These are phyloP conservation scores for Neonectria coccinea DNA, from an alignment of 2,329 filamentous ascomycete species.

Conservation along the genomic window DNA sequence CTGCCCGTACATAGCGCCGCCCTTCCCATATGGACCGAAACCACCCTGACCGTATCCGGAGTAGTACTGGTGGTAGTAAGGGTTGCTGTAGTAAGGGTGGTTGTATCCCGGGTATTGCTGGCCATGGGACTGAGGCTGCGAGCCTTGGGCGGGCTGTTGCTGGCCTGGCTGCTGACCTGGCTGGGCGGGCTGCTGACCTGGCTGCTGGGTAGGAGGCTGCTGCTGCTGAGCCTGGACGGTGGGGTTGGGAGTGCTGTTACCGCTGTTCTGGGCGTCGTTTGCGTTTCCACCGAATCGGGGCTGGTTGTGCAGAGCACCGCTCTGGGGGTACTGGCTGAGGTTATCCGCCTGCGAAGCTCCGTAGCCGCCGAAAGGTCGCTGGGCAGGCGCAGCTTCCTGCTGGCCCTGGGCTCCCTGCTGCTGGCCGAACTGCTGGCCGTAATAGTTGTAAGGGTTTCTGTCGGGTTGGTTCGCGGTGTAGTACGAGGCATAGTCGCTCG, in stretches of 20 bases:
- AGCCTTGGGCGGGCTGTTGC: slow-evolving; percentile 55
- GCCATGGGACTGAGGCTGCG: slow-evolving; percentile 59
- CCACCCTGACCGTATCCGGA: slow-evolving; percentile 66
- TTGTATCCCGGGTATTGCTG: slow-evolving; percentile 65
- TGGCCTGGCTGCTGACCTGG: slow-evolving; percentile 61
- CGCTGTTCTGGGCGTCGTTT: slow-evolving; percentile 83
- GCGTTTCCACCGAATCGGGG: slow-evolving; percentile 69
- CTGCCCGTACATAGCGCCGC: slow-evolving; percentile 63
- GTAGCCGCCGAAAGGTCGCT: slow-evolving; percentile 84
- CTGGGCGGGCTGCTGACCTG: slow-evolving; percentile 55
- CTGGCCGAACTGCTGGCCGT: slow-evolving; percentile 70
- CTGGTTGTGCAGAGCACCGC: slow-evolving; percentile 66
- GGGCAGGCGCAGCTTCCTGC: slow-evolving; percentile 76
- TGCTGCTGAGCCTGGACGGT: slow-evolving; percentile 65
- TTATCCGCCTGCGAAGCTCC: slow-evolving; percentile 72
- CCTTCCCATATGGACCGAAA: slow-evolving; percentile 67
- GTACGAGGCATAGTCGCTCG: slow-evolving; percentile 85
- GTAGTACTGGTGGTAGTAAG: slow-evolving; percentile 73
- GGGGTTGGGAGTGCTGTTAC: slow-evolving; percentile 91
- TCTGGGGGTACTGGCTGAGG: slow-evolving; percentile 79
- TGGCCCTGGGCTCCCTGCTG: slow-evolving; percentile 73
- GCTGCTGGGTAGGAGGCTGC: slow-evolving; percentile 58
- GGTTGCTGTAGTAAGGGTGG: slow-evolving; percentile 71
- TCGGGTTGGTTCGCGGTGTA: slow-evolving; percentile 81
- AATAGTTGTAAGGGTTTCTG: slow-evolving; percentile 85